A percentile compares a stretch with the other conserved stretches of the same genome.
These are phyloP conservation scores for Xerocomellus intermedius DNA, from an alignment of 768 basidiomycete species.

Conservation along the genomic window DNA sequence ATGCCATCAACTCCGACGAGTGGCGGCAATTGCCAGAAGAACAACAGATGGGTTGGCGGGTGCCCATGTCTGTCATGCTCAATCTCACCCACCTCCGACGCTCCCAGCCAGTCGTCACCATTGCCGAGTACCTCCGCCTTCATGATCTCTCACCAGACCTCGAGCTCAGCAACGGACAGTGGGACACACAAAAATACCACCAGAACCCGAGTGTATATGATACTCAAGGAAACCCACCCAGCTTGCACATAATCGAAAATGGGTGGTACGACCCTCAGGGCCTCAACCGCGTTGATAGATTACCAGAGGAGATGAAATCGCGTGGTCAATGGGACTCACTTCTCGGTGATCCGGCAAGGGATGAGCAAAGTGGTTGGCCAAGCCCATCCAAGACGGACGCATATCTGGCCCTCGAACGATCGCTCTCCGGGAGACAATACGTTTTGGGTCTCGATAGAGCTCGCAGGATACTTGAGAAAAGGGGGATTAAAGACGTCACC, in stretches of 20 bases:
- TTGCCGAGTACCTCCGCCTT: slow-evolving; percentile 43
- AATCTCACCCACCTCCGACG: slow-evolving; percentile 41
- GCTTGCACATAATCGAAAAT: slow-evolving; percentile 38
- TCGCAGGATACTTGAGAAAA: slow-evolving; percentile 15
- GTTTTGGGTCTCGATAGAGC: slow-evolving; percentile 24
- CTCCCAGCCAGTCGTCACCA: slow-evolving; percentile 39
- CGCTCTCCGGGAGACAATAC: slow-evolving; percentile 18
- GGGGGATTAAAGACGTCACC: slow-evolving; percentile 12
- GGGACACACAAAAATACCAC: slow-evolving; percentile 38
- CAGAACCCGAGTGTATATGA: slow-evolving; percentile 29
- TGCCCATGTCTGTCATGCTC: slow-evolving; percentile 40
- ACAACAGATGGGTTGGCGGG: slow-evolving; percentile 36
- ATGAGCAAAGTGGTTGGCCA: slow-evolving; percentile 24
- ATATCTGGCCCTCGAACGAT: slow-evolving; percentile 20
- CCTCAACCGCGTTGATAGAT: slow-evolving; percentile 38
- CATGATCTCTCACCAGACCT: slow-evolving; percentile 34
- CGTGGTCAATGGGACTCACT: slow-evolving; percentile 32
- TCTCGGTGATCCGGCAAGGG: slow-evolving; percentile 13
- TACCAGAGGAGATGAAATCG: slow-evolving; percentile 31
- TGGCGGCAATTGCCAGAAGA: slow-evolving; percentile 41
- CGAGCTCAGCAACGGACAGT: slow-evolving; percentile 40
- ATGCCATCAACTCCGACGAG: slow-evolving; percentile 41
- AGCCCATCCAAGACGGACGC: slow-evolving; percentile 15
- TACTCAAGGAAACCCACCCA: slow-evolving; percentile 19
- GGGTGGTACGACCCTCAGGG: slow-evolving; percentile 39